Evolutionary conservation across 768 basidiomycete genomes (phyloP).

Genomic region (Candolleomyces eurysporus): DNA sequence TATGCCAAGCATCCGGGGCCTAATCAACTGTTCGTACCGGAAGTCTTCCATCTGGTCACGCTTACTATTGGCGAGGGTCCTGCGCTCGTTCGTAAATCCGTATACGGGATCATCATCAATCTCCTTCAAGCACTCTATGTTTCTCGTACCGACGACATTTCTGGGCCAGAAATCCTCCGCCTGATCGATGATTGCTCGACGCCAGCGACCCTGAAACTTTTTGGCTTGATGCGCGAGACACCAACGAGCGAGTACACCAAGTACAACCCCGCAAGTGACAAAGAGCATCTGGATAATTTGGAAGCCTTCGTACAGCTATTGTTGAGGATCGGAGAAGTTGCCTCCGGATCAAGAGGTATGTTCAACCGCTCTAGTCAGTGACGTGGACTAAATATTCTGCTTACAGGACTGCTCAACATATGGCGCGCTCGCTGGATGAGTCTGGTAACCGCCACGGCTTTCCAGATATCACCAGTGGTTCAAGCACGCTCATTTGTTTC

Average conservation of each 20-base stretch:
- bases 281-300: constrained; percentile 58
- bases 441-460: constrained; percentile 81
- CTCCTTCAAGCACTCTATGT: constrained; percentile 75
- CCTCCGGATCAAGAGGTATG: constrained; percentile 70
- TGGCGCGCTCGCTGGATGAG: constrained; percentile 97
- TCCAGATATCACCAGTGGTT: constrained; percentile 85
- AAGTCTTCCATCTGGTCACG: constrained; percentile 76
- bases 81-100: constrained; percentile 69
- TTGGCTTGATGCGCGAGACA: constrained; percentile 67
- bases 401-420: constrained; percentile 70
- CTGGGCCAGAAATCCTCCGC: constrained; percentile 55
- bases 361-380: constrained; percentile 1
- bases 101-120: constrained; percentile 81
- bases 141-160: constrained; percentile 56
- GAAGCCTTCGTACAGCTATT: constrained; percentile 67
- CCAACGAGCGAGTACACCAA: constrained; percentile 67
- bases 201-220: constrained; percentile 59
- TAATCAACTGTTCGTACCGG: constrained; percentile 79
- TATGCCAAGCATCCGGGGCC: constrained; percentile 54
- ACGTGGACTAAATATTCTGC: constrained; percentile 1
- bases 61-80: constrained; percentile 78
- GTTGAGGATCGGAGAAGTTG: constrained; percentile 57
- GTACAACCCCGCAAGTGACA: constrained; percentile 54
- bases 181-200: constrained; percentile 62
- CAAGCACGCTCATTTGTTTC: constrained; percentile 86